Evolutionary conservation across 176 grass and related monocot genomes (phyloP).

Genomic region (Triticum dicoccoides): DNA sequence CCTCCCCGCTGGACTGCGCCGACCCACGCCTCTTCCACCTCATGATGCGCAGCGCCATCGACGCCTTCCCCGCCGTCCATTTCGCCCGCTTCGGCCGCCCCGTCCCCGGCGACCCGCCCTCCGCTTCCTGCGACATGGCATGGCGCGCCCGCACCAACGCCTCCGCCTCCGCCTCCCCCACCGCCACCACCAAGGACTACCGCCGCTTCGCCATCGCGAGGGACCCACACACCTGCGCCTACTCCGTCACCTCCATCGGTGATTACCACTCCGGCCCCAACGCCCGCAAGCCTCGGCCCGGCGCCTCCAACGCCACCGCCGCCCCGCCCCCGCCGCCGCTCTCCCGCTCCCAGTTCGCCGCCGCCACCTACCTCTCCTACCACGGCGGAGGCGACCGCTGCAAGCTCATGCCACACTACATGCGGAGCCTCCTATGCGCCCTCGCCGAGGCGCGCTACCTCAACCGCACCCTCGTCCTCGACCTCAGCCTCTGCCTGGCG

Average conservation of each 20-base stretch:
- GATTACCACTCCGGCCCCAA: conserved; percentile 63
- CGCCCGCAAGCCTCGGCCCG: conserved; percentile 50
- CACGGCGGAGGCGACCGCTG: conserved; percentile 67
- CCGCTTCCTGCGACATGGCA: conserved; percentile 67
- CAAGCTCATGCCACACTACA: conserved; percentile 79
- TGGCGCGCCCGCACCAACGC: conserved; percentile 46
- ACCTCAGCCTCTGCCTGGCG: conserved; percentile 61
- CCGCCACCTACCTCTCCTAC: conserved; percentile 60
- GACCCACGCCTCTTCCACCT: background rate
- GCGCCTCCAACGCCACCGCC: conserved; percentile 21
- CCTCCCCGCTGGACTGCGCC: background rate
- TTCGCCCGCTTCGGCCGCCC: conserved; percentile 70
- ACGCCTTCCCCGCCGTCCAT: conserved; percentile 34
- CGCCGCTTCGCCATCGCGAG: conserved; percentile 62
- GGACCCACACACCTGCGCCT: conserved; percentile 30
- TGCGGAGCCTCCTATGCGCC: conserved; percentile 72
- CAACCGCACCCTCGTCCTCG: conserved; percentile 66
- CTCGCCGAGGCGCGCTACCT: conserved; percentile 65
- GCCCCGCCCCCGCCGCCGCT: conserved; percentile 31
- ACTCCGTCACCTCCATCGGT: conserved; percentile 59
- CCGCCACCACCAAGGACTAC: conserved; percentile 68
- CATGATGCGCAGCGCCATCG: background rate
- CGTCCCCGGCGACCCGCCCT: conserved; percentile 27
- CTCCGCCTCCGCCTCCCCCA: background rate
- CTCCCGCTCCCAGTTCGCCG: conserved; percentile 45